Conservation (phyloP, 129 eudicot genomes). For the Saussurea involucrata region DNA sequence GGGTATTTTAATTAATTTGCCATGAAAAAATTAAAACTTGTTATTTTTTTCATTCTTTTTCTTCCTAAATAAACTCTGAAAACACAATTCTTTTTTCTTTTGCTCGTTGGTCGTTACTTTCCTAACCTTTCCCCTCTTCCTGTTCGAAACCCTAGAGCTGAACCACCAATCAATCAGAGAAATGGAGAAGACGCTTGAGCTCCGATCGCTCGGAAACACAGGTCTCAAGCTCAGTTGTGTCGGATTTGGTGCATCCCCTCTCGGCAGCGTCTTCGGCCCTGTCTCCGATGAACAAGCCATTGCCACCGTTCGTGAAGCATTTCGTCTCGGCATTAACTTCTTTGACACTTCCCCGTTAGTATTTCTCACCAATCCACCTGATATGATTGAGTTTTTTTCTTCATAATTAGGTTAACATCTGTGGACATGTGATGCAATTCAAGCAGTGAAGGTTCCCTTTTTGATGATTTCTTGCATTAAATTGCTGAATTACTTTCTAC, state of each 20-base stretch:
- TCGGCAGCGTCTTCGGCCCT: constrained; percentile 87
- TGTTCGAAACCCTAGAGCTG: constrained; percentile 5
- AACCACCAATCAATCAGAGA: neutral
- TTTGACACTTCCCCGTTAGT: constrained; percentile 95
- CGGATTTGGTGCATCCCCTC: constrained; percentile 97
- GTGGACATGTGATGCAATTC: neutral
- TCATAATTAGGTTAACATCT: neutral
- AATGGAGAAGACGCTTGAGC: constrained; percentile 39
- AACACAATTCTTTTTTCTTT: no score
- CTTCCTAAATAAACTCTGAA: no score
- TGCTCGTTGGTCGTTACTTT: neutral
- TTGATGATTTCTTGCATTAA: neutral
- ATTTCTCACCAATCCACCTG: neutral
- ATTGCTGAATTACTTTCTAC: neutral
- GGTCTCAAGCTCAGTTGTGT: constrained; percentile 78
- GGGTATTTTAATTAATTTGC: no score
- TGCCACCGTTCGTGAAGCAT: constrained; percentile 77
- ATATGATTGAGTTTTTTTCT: neutral
- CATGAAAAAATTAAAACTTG: no score
- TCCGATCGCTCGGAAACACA: constrained; percentile 77
- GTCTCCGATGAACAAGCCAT: constrained; percentile 77
- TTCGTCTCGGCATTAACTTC: constrained; percentile 84
- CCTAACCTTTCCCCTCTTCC: neutral
- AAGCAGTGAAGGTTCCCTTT: neutral
- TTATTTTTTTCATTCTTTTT: no score